Evolutionary conservation across 805 yeast genomes (phyloP).

Genomic region (Komagataella kurtzmanii): DNA sequence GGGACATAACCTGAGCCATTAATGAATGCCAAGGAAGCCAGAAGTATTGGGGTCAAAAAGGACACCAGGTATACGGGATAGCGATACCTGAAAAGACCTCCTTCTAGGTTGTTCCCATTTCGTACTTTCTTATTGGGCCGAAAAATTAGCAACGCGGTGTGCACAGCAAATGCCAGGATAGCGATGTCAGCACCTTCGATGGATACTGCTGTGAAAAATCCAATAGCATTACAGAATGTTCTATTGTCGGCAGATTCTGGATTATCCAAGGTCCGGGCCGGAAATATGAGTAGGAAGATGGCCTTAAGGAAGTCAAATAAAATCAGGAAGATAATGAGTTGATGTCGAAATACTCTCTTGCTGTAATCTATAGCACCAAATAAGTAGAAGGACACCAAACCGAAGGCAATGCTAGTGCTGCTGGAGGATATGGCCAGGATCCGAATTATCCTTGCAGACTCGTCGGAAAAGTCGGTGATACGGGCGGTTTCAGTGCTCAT

Average conservation of each 20-base stretch:
- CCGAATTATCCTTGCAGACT: conserved; percentile 11
- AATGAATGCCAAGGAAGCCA: conserved; percentile 66
- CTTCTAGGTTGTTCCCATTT: conserved; percentile 34
- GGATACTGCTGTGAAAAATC: conserved; percentile 69
- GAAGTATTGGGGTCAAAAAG: conserved; percentile 44
- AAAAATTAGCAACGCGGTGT: conserved; percentile 64
- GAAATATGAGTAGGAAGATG: conserved; percentile 51
- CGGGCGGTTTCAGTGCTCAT: neutral
- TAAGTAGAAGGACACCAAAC: conserved; percentile 48
- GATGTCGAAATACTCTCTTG: conserved; percentile 53
- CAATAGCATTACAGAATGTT: conserved; percentile 49
- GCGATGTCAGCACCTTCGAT: conserved; percentile 84
- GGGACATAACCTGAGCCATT: conserved; percentile 41
- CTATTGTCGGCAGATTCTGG: conserved; percentile 7
- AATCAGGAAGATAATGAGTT: conserved; percentile 54
- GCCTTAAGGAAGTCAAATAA: conserved; percentile 69
- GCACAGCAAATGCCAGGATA: conserved; percentile 70
- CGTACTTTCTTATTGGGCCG: conserved; percentile 37
- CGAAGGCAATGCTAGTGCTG: conserved; percentile 32
- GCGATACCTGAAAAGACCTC: conserved; percentile 57
- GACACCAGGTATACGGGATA: conserved; percentile 43
- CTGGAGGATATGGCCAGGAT: conserved; percentile 35
- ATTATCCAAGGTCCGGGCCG: conserved; percentile 13
- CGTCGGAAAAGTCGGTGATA: neutral
- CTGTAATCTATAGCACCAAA: conserved; percentile 52